phyloP scores from a whole-genome alignment of 176 grass and related monocot species.

The Eragrostis curvula region DNA sequence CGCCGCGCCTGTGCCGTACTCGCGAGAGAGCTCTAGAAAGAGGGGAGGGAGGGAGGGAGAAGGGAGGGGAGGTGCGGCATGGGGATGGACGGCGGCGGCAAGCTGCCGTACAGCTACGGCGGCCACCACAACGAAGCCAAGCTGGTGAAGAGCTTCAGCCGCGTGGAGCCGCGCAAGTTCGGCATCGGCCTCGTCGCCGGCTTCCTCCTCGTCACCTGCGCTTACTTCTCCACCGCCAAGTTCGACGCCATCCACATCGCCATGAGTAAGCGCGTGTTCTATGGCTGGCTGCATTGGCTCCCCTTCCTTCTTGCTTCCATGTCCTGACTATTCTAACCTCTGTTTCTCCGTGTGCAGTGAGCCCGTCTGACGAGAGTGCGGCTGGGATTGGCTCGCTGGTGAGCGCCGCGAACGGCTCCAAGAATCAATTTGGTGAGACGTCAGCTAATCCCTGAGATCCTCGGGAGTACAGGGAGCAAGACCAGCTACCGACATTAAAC shows the following conservation, averaged over 20 bases:
- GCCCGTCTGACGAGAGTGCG: slow-evolving; percentile 1
- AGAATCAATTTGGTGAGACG: slow-evolving; percentile 32
- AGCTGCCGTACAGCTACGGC: slow-evolving; percentile 34
- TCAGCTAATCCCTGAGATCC: slow-evolving; percentile 15
- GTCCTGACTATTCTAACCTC: not conserved
- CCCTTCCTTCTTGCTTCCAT: not conserved
- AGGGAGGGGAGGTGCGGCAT: not conserved
- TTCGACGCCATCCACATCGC: slow-evolving; percentile 67
- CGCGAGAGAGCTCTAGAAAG: not conserved
- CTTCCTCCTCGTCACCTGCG: slow-evolving; percentile 71
- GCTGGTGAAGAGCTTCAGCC: slow-evolving; percentile 60
- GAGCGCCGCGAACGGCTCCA: slow-evolving; percentile 19
- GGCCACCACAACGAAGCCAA: slow-evolving; percentile 37
- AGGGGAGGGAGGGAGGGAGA: not conserved
- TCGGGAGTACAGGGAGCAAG: not conserved
- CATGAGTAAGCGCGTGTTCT: slow-evolving; percentile 30
- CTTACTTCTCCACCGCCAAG: slow-evolving; percentile 71
- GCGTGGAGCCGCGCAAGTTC: slow-evolving; percentile 63
- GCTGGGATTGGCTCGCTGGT: slow-evolving; percentile 36
- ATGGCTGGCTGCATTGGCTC: not conserved
- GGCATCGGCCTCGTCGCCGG: slow-evolving; percentile 58
- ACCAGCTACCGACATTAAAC: not conserved
- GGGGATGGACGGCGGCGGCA: slow-evolving; percentile 54
- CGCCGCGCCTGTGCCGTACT: not conserved
- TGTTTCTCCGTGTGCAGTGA: not conserved